These are phyloP conservation scores for Rhodotorula sp. DNA, from an alignment of 1,284 basidiomycete species.

Conservation along the genomic window DNA sequence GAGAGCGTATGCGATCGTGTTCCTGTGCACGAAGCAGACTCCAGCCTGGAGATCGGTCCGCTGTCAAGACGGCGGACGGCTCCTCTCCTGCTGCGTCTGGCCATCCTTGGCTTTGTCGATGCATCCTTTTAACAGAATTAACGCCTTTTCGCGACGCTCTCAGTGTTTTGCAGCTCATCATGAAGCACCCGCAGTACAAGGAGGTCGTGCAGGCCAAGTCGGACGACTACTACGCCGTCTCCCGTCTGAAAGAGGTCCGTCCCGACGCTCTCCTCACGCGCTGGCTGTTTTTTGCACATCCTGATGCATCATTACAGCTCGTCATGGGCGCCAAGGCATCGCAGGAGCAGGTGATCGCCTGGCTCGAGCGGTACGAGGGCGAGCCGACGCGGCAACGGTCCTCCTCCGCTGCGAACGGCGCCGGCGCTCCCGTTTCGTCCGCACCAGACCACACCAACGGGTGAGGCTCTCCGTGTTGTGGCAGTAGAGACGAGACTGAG, in stretches of 20 bases:
- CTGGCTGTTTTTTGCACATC: no score
- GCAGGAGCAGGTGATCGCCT: slow-evolving; percentile 9
- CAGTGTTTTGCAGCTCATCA: slow-evolving; percentile 33
- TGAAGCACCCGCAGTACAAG: slow-evolving; percentile 31
- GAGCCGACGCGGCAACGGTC: background rate
- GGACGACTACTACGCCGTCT: slow-evolving; percentile 31
- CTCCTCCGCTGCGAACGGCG: no score
- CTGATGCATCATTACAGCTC: slow-evolving; percentile 7
- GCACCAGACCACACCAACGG: background rate
- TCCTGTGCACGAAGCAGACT: no score
- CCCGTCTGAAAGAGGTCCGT: slow-evolving; percentile 19
- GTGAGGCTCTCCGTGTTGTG: background rate
- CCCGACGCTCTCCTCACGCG: background rate
- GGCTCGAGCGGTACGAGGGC: slow-evolving; percentile 27
- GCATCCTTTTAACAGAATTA: background rate
- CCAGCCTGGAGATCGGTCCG: no score
- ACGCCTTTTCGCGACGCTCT: background rate
- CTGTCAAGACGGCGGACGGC: no score
- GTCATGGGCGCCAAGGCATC: background rate
- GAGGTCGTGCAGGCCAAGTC: slow-evolving; percentile 7
- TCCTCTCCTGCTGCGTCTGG: no score
- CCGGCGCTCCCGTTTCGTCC: no score
- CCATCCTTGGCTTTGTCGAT: background rate
- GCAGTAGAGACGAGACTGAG: background rate
- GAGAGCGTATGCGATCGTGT: no score